Percentiles rank a stretch among this genome's conserved stretches.
phyloP scores from a whole-genome alignment of 2,329 filamentous ascomycete species.

The Beauveria medogensis region DNA sequence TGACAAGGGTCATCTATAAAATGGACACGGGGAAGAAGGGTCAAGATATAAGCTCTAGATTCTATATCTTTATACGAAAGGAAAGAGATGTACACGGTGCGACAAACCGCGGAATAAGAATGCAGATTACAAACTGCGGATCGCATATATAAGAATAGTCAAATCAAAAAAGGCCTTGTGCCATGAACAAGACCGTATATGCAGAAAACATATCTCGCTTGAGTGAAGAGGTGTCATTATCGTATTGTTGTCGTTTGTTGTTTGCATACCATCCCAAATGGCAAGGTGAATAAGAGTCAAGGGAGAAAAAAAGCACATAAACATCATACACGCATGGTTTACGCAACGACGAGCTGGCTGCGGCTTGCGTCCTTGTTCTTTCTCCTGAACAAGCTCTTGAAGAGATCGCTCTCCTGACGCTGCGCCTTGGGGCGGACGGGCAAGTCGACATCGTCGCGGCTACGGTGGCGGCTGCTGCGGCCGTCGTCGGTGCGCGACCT shows the following conservation, averaged over 20 bases:
- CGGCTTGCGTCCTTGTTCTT: conserved; percentile 37
- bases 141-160: background rate
- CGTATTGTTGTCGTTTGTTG: background rate
- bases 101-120: background rate
- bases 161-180: background rate
- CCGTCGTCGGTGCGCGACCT: conserved; percentile 27
- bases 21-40: background rate
- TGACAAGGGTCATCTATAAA: background rate
- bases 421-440: conserved; percentile 41
- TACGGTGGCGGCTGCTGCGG: conserved; percentile 18
- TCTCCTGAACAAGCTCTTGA: conserved; percentile 52
- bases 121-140: background rate
- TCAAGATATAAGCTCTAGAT: background rate
- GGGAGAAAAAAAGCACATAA: background rate
- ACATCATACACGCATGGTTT: conserved; percentile 8
- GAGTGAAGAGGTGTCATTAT: conserved; percentile 1
- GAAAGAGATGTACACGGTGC: background rate
- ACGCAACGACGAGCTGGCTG: conserved; percentile 23
- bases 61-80: background rate
- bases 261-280: background rate
- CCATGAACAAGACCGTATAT: too few species aligned
- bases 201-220: background rate
- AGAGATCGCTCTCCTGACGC: conserved; percentile 41
- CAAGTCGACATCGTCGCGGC: conserved; percentile 30
- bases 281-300: background rate